Base-by-base conservation (phyloP, 805 yeast species). In the Saturnispora dispora region DNA sequence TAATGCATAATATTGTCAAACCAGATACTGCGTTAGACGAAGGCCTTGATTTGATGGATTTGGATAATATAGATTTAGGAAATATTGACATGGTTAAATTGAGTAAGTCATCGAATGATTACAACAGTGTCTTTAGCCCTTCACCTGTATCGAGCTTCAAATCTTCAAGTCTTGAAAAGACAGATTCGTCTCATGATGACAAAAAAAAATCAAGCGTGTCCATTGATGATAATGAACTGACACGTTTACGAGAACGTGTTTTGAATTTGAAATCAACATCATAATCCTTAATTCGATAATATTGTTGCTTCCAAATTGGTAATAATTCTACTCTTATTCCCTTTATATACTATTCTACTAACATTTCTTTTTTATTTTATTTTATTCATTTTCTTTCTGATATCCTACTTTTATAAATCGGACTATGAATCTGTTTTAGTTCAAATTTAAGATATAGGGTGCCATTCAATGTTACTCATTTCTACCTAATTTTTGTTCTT, bases 151-250 rank as follows among this genome's bases (percentile, higher is more conserved):
- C 44, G 25, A 48, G 36, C 25, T 30, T 17, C 9, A 48, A 25
- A 27, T 28, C 37, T 2, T 35, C 48, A 13, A 46, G 27, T 17
- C 11, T 46, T 8, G 48, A 46, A 17, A 35, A 36, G 22, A 25
- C 42, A 9, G 48, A 37, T 37, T 37, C 50, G 40, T 18, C 22
- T 13, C 20, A 8, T 11, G 43, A 37, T 15, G 33, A 28, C n/a
- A 51, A 48, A n/a, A 51, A 49, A 2, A 47, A 46, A 32, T 15
- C 27, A 11, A n/a, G 9, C 2, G 8, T 32, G 9, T 17, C 52
- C 3, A 46, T 54, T 48, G 60, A 66, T 51, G 64, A 62, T 52
- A 65, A 61, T 39, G 69, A 66, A 52, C 55, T 66, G 40, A 57
- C 49, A 36, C 60, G 60, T 41, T 52, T 66, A 50, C 63, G 61